phyloP scores from a whole-genome alignment of 2,329 filamentous ascomycete species.

The Arthrobotrys entomopaga region DNA sequence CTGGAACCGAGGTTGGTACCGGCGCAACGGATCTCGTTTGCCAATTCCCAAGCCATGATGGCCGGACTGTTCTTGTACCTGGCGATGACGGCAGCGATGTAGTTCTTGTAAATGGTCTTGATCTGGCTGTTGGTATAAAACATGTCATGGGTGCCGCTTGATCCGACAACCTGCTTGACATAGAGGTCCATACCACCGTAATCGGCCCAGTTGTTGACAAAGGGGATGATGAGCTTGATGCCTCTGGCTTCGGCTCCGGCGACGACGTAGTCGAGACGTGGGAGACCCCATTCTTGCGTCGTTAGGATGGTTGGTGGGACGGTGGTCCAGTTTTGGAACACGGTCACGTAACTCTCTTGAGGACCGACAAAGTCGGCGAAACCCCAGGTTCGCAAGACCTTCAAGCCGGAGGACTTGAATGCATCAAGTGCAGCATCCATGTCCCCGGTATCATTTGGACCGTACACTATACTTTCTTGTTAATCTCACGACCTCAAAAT shows the following conservation, averaged over 20 bases:
- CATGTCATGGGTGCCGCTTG: conserved; percentile 64
- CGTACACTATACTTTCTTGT: conserved; percentile 35
- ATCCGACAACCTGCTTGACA: conserved; percentile 65
- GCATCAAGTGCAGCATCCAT: conserved; percentile 67
- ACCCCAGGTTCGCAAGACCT: conserved; percentile 71
- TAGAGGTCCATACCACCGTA: conserved; percentile 70
- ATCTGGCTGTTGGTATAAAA: conserved; percentile 70
- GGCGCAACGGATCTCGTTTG: conserved; percentile 71
- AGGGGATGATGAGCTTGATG: conserved; percentile 73
- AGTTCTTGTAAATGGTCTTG: conserved; percentile 71
- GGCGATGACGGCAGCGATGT: conserved; percentile 70
- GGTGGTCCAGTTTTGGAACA: conserved; percentile 52
- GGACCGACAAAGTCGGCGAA: conserved; percentile 67
- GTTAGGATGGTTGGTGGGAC: conserved; percentile 45
- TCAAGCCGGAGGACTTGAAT: conserved; percentile 66
- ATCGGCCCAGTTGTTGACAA: conserved; percentile 77
- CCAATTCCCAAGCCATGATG: conserved; percentile 75
- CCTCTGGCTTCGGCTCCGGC: conserved; percentile 69
- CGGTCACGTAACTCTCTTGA: conserved; percentile 52
- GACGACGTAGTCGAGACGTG: conserved; percentile 74
- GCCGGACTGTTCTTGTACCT: conserved; percentile 70
- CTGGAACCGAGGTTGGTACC: conserved; percentile 63
- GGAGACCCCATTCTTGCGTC: conserved; percentile 63
- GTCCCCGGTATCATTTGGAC: conserved; percentile 62
- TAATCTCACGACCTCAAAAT: neutral